Evolutionary conservation across 2,329 filamentous ascomycete genomes (phyloP), one percentile per base, ranked within the genome.

Genomic region (Aspergillus tamarii): DNA sequence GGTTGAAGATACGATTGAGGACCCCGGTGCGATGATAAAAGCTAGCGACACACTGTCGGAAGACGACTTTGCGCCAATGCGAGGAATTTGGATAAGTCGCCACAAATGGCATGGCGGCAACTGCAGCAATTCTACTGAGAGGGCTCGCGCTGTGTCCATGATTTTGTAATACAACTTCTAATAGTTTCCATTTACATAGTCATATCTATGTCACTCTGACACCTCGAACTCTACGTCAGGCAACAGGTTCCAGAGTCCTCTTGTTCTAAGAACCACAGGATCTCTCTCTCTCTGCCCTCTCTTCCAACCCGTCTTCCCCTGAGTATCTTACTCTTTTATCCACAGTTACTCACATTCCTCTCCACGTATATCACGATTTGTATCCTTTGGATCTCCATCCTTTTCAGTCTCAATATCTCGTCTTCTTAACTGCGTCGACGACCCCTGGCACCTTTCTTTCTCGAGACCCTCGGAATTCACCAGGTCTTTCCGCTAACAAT

Each of bases 341-440:
- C 66, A 57, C 69, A 69, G 70, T 73, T 72, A 69, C 59, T 66
- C 57, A 50, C 64, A 62, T 64, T 57, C 52, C 65, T 63, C 61
- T 52, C 63, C 50, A 67, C 68, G 66, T 69, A 66, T 66, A 66
- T 67, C 68, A 66, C 62, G 60, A 62, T 65, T 58, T 64, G 56
- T 64, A 62, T 66, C 63, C 66, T 64, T 65, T 68, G 66, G 67
- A 62, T 68, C 67, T 55, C 60, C 58, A 14, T 34, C 34, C 34
- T 43, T 45, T 50, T 32, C 23, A 26, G 23, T 4, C 4, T 60
- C 60, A 66, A 58, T 52, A 64, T 59, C 64, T 73, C 70, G 72
- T 71, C 76, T 79, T 77, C 73, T 79, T 77, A 76, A 79, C 75
- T 77, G 75, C 72, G 69, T 72, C 76, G 70, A 74, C 76, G 67